phyloP scores from a whole-genome alignment of 805 yeast species.

The Jamesozyma lodderae region DNA sequence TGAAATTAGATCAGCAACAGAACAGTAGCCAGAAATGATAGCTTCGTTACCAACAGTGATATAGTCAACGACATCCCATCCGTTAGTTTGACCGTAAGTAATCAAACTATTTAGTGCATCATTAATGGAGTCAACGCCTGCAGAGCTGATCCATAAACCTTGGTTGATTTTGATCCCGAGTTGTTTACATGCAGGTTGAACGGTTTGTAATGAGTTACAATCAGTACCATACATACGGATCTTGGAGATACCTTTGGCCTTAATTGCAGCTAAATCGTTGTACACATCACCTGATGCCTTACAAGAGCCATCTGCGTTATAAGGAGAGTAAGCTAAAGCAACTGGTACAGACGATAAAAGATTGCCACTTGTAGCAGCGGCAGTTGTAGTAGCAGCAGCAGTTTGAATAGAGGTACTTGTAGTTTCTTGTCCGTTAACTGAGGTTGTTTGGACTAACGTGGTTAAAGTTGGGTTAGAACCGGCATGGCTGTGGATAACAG shows the following conservation, averaged over 20 bases:
- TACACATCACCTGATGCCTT: slow-evolving; percentile 47
- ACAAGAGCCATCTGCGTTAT: slow-evolving; percentile 58
- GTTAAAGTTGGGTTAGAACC: slow-evolving; percentile 4
- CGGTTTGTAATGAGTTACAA: slow-evolving; percentile 58
- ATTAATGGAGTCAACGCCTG: slow-evolving; percentile 66
- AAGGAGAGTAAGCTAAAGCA: slow-evolving; percentile 72
- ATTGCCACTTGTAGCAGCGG: slow-evolving; percentile 8
- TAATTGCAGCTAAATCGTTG: slow-evolving; percentile 51
- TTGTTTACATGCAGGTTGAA: slow-evolving; percentile 48
- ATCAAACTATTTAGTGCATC: slow-evolving; percentile 46
- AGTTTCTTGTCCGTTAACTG: slow-evolving; percentile 1
- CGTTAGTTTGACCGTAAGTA: slow-evolving; percentile 39
- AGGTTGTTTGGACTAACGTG: slow-evolving; percentile 7
- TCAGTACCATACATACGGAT: slow-evolving; percentile 83
- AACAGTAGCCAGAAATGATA: slow-evolving; percentile 49
- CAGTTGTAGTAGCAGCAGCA: slow-evolving; percentile 9
- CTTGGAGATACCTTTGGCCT: slow-evolving; percentile 49
- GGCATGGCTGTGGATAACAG: neutral
- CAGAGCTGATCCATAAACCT: slow-evolving; percentile 70
- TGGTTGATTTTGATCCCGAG: slow-evolving; percentile 71
- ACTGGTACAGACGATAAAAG: slow-evolving; percentile 37
- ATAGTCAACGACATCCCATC: slow-evolving; percentile 69
- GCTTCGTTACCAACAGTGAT: slow-evolving; percentile 90
- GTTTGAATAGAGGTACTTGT: slow-evolving; percentile 7
- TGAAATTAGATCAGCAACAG: slow-evolving; percentile 51